Base-by-base conservation (phyloP, 768 basidiomycete genomes). In the Cystofilobasidium macerans region DNA sequence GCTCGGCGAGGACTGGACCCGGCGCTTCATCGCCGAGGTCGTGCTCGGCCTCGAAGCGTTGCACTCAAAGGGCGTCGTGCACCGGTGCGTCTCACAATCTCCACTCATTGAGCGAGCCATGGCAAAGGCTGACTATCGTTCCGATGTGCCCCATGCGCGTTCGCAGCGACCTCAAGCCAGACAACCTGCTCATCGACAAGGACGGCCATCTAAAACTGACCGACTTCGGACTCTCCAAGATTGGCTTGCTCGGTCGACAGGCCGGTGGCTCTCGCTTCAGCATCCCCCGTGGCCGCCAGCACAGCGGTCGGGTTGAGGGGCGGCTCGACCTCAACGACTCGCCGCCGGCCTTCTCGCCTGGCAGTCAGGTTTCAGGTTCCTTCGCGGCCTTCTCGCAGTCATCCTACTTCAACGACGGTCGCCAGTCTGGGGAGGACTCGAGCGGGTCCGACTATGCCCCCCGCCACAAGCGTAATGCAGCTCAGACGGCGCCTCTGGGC, bases 181-280 rank as follows among this genome's bases (percentile, higher is more conserved):
- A 99, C 78, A 99, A 99, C 73, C 79, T 99, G 45, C 86, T 99
- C 43, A 98, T 99, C 72, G 94, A 99, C 76, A 83, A 89, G 57
- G 86, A 92, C 71, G 95, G 95, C 22, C 95, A 99, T 76, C 80
- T 99, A 72, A 98, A 98, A 77, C 82, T 99, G 40, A 99, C 95
- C 30, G 95, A 99, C 77, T 99, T 99, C 74, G 95, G 95, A 63
- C 79, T 99, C 20, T 95, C 92, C 69, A 83, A 90, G 72, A 97
- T 97, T 72, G 95, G 95, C 84, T 81, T 99, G n/a, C 81, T 99
- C 35, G 93, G 94, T 58, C 89, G 95, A 71, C 95, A 99, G 75
- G 93, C 76, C 24, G 76, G 75, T 6, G 75, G 75, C 28, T 72
- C 75, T 16, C 68, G 76, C 57, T 75, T 75, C 4, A 69, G 72